Conservation (phyloP, 305 asterid genomes). For the Rubia balearica region DNA sequence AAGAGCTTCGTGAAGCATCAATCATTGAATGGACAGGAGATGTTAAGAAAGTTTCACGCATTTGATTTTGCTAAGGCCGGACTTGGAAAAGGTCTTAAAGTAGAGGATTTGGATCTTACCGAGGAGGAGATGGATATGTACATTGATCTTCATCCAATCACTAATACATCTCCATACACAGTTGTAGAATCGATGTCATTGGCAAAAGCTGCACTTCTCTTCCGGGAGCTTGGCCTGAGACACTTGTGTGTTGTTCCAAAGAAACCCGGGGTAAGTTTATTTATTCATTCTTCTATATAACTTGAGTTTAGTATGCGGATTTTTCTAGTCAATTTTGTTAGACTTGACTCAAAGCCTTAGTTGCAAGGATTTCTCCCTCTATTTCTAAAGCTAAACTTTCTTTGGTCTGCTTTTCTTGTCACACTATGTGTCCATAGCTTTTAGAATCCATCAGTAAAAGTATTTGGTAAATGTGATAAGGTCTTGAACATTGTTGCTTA, state of each 20-base stretch:
- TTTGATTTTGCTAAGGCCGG: slow-evolving; percentile 91
- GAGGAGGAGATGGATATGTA: slow-evolving; percentile 85
- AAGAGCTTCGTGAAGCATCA: slow-evolving; percentile 55
- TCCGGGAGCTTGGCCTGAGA: slow-evolving; percentile 82
- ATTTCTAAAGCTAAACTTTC: background rate
- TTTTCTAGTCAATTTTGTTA: background rate
- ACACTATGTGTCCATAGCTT: background rate
- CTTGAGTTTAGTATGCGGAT: background rate
- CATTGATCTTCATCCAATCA: slow-evolving; percentile 82
- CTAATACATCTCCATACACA: slow-evolving; percentile 82
- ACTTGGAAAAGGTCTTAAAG: slow-evolving; percentile 74
- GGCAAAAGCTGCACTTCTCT: slow-evolving; percentile 87
- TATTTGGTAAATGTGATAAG: too few species aligned
- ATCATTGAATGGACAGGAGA: slow-evolving; percentile 39
- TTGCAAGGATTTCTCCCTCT: background rate
- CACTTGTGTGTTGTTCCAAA: slow-evolving; percentile 89
- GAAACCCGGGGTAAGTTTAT: slow-evolving; percentile 60
- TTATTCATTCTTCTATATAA: background rate
- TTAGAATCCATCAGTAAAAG: background rate
- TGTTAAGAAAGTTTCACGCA: slow-evolving; percentile 44
- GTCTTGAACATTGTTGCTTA: too few species aligned
- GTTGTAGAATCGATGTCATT: slow-evolving; percentile 94
- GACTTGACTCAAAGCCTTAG: too few species aligned
- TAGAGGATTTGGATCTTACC: slow-evolving; percentile 58
- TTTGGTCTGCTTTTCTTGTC: background rate